Conservation (phyloP, 148 eudicot genomes). For the Talinum fruticosum region DNA sequence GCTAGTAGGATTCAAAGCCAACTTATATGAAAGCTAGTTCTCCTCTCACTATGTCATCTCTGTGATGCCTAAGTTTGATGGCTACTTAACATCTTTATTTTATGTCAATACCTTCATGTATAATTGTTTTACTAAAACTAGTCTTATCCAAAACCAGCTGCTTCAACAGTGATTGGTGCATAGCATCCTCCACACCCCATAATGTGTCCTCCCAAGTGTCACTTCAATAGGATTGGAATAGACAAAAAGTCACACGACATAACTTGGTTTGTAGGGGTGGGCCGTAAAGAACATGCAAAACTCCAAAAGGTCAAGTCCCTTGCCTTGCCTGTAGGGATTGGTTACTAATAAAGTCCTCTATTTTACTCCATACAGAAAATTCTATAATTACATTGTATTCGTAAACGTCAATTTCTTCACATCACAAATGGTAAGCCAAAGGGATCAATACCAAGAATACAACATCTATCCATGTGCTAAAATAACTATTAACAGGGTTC, state of each 20-base stretch:
- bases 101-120: background rate
- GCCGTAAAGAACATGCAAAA: background rate
- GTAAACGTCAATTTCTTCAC: background rate
- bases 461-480: background rate
- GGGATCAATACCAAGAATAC: background rate
- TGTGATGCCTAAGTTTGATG: background rate
- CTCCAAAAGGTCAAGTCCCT: background rate
- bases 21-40: background rate
- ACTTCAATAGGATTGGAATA: background rate
- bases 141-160: constrained; percentile 8
- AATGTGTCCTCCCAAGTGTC: background rate
- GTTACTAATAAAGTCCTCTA: background rate
- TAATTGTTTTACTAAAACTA: background rate
- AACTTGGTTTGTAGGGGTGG: background rate
- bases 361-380: background rate
- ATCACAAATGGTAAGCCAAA: background rate
- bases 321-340: background rate
- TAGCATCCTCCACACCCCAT: background rate
- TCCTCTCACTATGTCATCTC: background rate
- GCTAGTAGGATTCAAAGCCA: background rate
- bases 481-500: background rate
- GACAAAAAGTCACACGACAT: constrained; percentile 2
- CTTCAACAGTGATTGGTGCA: constrained; percentile 2
- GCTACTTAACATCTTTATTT: background rate
- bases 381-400: background rate